Evolutionary conservation across 306 rosid species (phyloP).

Genomic region (Cicer arietinum): DNA sequence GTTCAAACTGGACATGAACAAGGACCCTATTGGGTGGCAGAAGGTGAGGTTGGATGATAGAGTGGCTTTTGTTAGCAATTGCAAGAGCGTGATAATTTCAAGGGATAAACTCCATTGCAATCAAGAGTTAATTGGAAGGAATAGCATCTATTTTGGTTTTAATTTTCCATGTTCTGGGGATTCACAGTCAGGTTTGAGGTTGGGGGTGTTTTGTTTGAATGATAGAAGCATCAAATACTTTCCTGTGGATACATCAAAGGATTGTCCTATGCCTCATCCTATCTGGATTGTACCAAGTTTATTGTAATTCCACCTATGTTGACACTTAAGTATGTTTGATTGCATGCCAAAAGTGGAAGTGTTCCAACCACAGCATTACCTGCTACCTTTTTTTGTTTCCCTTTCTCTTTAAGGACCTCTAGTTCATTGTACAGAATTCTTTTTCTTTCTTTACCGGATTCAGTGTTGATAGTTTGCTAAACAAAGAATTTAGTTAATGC

Average conservation of each 20-base stretch:
- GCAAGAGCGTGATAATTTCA: background rate
- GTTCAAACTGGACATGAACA: background rate
- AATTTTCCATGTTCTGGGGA: background rate
- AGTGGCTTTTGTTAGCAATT: background rate
- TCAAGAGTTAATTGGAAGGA: background rate
- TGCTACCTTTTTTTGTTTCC: too few relatives aligned
- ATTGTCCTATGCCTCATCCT: background rate
- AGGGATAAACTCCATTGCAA: background rate
- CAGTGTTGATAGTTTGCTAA: background rate
- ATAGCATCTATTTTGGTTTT: background rate
- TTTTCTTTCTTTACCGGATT: background rate
- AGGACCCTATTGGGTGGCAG: background rate
- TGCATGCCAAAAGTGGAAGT: too few relatives aligned
- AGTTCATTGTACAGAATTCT: too few relatives aligned
- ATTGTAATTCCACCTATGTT: background rate
- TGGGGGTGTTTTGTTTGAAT: background rate
- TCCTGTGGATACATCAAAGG: background rate
- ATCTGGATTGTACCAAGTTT: background rate
- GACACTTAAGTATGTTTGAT: background rate
- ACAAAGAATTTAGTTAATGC: background rate
- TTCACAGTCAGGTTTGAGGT: background rate
- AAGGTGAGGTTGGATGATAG: background rate
- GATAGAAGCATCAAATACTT: slow-evolving; percentile 1
- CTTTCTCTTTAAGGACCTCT: too few relatives aligned
- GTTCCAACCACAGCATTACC: too few relatives aligned